Evolutionary conservation across 345 rosid species (phyloP).

Genomic region (Melastoma malabathricum): DNA sequence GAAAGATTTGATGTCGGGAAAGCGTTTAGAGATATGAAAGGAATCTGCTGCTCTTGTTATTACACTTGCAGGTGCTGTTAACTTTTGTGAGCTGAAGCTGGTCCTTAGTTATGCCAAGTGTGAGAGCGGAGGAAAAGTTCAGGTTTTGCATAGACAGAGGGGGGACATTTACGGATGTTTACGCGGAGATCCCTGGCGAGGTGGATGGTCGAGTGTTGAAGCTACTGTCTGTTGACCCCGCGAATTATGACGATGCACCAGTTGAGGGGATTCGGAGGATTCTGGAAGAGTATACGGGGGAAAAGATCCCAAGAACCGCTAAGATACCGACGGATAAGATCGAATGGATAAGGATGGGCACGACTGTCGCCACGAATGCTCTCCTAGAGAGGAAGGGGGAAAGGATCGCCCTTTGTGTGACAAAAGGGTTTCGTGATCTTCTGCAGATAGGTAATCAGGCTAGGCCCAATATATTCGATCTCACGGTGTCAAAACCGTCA

Average conservation of each 20-base stretch:
- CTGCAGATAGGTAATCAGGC: conserved; percentile 97
- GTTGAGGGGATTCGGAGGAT: conserved; percentile 89
- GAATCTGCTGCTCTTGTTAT: too few relatives aligned
- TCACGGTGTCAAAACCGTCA: conserved; percentile 62
- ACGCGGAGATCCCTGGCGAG: conserved; percentile 81
- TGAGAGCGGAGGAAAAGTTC: conserved; percentile 32
- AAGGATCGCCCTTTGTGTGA: conserved; percentile 81
- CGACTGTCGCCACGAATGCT: conserved; percentile 92
- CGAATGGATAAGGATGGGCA: conserved; percentile 98
- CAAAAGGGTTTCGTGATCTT: conserved; percentile 74
- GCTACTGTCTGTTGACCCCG: conserved; percentile 86
- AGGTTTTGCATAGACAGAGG: conserved; percentile 91
- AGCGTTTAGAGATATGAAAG: too few relatives aligned
- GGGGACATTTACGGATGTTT: conserved; percentile 94
- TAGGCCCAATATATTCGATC: conserved; percentile 76
- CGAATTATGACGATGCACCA: conserved; percentile 93
- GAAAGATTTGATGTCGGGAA: too few relatives aligned
- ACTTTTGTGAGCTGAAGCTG: too few relatives aligned
- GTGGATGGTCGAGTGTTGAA: conserved; percentile 62
- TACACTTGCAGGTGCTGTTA: too few relatives aligned
- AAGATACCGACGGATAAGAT: conserved; percentile 84
- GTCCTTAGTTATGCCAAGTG: conserved; percentile 29
- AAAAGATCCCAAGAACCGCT: conserved; percentile 47
- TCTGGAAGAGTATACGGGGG: conserved; percentile 62
- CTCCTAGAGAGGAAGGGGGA: conserved; percentile 92